A percentile compares a stretch with the other conserved stretches of the same genome.
Evolutionary conservation across 495 filamentous ascomycete species (phyloP).

Genomic region (Penicillium crystallinum): DNA sequence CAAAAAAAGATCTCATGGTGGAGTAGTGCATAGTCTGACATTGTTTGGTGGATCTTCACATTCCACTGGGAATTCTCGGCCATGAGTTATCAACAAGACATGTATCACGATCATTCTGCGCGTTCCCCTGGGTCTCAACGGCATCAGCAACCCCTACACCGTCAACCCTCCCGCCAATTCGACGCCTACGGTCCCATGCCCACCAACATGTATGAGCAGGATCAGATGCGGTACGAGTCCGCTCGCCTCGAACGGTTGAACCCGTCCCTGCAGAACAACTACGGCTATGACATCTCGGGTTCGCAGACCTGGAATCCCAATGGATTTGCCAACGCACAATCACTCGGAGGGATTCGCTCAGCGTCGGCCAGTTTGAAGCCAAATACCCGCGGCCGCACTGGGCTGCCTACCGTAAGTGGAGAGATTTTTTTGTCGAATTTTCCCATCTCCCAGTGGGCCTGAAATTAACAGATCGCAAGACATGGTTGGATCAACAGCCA

Average conservation of each 20-base stretch:
- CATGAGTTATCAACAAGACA: slow-evolving; percentile 58
- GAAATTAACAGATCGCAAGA: slow-evolving; percentile 28
- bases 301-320: slow-evolving; percentile 65
- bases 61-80: slow-evolving; percentile 36
- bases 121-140: slow-evolving; percentile 59
- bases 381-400: slow-evolving; percentile 46
- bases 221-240: slow-evolving; percentile 57
- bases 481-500: slow-evolving; percentile 57
- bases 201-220: slow-evolving; percentile 56
- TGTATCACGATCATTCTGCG: slow-evolving; percentile 57
- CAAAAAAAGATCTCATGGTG: slow-evolving; percentile 21
- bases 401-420: slow-evolving; percentile 51
- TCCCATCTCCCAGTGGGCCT: neutral
- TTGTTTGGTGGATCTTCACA: slow-evolving; percentile 44
- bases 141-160: slow-evolving; percentile 60
- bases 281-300: slow-evolving; percentile 56
- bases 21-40: slow-evolving; percentile 29
- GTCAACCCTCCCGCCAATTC: slow-evolving; percentile 64
- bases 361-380: slow-evolving; percentile 55
- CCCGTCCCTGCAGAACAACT: slow-evolving; percentile 47
- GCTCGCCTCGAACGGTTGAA: slow-evolving; percentile 57
- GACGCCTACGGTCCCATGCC: slow-evolving; percentile 60
- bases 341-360: slow-evolving; percentile 49
- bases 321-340: slow-evolving; percentile 48
- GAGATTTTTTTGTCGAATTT: neutral